These are phyloP conservation scores for Xylariaceae sp. DNA, from an alignment of 2,329 filamentous ascomycete genomes.

Conservation along the genomic window DNA sequence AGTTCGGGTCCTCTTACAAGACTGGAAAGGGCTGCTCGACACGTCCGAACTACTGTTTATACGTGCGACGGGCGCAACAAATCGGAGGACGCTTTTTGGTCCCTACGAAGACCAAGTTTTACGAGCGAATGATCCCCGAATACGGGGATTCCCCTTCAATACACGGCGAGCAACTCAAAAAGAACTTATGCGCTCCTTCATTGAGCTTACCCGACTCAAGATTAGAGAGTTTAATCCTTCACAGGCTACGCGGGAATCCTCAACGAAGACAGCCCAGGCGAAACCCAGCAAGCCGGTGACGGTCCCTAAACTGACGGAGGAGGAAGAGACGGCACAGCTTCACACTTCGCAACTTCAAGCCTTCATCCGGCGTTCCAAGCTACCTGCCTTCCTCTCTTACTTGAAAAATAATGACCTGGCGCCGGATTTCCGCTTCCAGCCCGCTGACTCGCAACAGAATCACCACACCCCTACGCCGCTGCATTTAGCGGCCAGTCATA, in stretches of 20 bases:
- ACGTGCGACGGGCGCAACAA: conserved; percentile 80
- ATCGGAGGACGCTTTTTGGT: conserved; percentile 80
- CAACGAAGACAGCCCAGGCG: conserved; percentile 32
- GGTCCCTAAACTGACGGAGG: conserved; percentile 65
- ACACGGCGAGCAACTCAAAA: conserved; percentile 87
- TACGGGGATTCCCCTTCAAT: conserved; percentile 88
- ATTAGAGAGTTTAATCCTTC: conserved; percentile 69
- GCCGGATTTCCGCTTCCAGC: conserved; percentile 69
- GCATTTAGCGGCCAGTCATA: conserved; percentile 78
- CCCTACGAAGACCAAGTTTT: conserved; percentile 87
- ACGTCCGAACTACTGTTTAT: conserved; percentile 81
- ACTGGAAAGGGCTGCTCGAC: conserved; percentile 84
- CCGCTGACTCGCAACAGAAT: conserved; percentile 58
- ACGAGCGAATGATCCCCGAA: conserved; percentile 67
- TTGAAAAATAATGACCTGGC: conserved; percentile 68
- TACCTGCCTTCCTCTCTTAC: conserved; percentile 80
- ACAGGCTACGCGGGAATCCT: conserved; percentile 42
- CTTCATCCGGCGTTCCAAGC: conserved; percentile 81
- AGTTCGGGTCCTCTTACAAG: conserved; percentile 69
- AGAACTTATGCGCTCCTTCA: conserved; percentile 89
- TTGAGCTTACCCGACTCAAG: conserved; percentile 88
- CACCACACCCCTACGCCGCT: conserved; percentile 78
- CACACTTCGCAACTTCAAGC: conserved; percentile 88
- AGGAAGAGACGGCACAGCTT: conserved; percentile 73
- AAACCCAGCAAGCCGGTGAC: conserved; percentile 47